Evolutionary conservation across 2,329 filamentous ascomycete genomes (phyloP).

Genomic region (Pseudopyrenochaeta lycopersici): DNA sequence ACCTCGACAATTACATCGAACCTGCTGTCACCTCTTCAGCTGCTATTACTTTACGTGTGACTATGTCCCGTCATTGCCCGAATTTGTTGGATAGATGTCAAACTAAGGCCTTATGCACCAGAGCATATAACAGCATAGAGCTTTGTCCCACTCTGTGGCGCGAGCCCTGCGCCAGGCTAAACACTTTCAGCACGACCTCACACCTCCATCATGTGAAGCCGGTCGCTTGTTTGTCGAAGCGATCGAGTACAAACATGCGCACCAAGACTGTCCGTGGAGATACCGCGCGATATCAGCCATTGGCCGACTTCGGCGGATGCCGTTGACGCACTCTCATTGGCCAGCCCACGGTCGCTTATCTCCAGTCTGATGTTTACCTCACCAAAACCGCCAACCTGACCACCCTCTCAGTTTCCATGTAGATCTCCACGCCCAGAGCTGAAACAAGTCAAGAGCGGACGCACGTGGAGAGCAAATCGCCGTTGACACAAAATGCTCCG

Average conservation of each 20-base stretch:
- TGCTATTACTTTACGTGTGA: neutral
- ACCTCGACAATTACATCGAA: neutral
- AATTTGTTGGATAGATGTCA: neutral
- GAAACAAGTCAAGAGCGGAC: neutral
- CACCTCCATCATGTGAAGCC: too few species aligned
- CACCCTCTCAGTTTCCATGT: neutral
- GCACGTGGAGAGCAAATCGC: slow-evolving; percentile 20
- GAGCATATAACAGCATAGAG: neutral
- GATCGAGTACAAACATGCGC: slow-evolving; percentile 19
- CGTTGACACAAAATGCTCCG: slow-evolving; percentile 9
- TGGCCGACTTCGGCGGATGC: slow-evolving; percentile 14
- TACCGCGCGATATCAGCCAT: neutral
- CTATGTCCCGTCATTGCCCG: neutral
- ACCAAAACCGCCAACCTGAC: slow-evolving; percentile 29
- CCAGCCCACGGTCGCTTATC: slow-evolving; percentile 23
- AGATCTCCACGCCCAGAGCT: slow-evolving; percentile 27
- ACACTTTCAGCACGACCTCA: neutral
- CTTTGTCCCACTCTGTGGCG: neutral
- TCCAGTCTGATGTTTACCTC: slow-evolving; percentile 32
- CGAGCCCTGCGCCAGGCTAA: neutral
- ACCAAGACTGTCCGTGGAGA: slow-evolving; percentile 15
- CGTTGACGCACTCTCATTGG: slow-evolving; percentile 19
- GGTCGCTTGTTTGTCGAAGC: slow-evolving; percentile 16
- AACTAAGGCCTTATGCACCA: neutral
- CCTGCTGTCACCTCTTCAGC: neutral